Conservation (phyloP, 768 basidiomycete species). For the Serendipita sp. region DNA sequence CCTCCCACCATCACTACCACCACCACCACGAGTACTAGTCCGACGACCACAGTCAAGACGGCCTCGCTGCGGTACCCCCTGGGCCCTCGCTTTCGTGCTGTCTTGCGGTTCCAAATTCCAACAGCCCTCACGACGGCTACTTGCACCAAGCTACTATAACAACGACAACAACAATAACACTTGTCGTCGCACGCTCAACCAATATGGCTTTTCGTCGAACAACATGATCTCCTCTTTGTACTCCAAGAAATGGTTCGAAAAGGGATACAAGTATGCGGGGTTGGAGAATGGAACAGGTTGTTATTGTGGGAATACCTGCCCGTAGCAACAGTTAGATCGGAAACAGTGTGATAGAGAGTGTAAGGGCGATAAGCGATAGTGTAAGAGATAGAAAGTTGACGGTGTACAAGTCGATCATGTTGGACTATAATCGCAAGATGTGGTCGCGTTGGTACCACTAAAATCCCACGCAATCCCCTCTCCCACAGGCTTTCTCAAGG, state of each 20-base stretch:
- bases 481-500: no score
- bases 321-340: not conserved
- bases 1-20: not conserved
- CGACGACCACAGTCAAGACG: not conserved
- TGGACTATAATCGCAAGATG: not conserved
- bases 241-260: not conserved
- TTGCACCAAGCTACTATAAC: not conserved
- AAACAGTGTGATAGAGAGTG: not conserved
- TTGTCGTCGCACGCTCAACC: not conserved
- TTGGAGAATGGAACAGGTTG: conserved; percentile 6
- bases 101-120: not conserved
- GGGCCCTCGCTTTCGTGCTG: not conserved
- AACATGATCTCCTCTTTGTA: not conserved
- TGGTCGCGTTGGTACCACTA: not conserved
- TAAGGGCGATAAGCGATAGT: not conserved
- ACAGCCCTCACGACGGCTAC: not conserved
- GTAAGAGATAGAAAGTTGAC: not conserved
- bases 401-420: not conserved
- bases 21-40: no score
- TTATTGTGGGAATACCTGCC: conserved; percentile 8
- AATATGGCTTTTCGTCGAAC: not conserved
- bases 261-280: conserved; percentile 7
- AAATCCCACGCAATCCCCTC: no score
- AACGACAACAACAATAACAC: not conserved
- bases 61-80: not conserved